phyloP scores from a whole-genome alignment of 345 rosid species.

The Melaleuca alternifolia region DNA sequence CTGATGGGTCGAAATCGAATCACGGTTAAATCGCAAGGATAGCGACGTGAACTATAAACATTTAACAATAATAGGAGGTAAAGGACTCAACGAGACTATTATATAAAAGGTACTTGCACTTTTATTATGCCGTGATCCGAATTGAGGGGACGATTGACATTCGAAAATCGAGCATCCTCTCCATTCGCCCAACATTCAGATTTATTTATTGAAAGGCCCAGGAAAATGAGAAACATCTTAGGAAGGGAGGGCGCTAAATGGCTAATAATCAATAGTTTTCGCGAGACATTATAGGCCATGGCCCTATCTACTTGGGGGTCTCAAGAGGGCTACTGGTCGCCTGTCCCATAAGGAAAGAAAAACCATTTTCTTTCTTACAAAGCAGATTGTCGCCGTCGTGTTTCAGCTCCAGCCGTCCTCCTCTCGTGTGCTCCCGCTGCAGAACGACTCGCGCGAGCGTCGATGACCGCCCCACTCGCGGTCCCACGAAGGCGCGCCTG shows the following conservation, averaged over 20 bases:
- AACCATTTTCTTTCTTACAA: not conserved
- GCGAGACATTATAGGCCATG: not conserved
- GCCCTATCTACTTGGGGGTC: not conserved
- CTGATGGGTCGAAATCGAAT: not conserved
- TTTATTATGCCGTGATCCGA: accelerated
- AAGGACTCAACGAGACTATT: too few species aligned
- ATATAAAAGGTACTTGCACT: not conserved
- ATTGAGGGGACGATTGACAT: not conserved
- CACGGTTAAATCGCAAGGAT: not conserved
- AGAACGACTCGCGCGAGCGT: not conserved
- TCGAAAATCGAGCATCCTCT: not conserved
- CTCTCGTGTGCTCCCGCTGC: not conserved
- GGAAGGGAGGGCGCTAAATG: too few species aligned
- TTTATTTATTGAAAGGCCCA: too few species aligned
- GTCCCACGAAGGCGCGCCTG: not conserved
- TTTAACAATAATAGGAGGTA: not conserved
- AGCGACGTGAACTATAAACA: accelerated
- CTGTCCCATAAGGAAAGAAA: not conserved
- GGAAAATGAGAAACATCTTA: not conserved
- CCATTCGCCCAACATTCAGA: not conserved
- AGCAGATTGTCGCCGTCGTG: not conserved
- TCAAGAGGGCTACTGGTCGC: not conserved
- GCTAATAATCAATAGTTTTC: not conserved
- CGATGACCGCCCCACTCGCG: not conserved
- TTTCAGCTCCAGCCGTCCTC: not conserved